Evolutionary conservation across 345 rosid genomes (phyloP).

Genomic region (Melaleuca quinquenervia): DNA sequence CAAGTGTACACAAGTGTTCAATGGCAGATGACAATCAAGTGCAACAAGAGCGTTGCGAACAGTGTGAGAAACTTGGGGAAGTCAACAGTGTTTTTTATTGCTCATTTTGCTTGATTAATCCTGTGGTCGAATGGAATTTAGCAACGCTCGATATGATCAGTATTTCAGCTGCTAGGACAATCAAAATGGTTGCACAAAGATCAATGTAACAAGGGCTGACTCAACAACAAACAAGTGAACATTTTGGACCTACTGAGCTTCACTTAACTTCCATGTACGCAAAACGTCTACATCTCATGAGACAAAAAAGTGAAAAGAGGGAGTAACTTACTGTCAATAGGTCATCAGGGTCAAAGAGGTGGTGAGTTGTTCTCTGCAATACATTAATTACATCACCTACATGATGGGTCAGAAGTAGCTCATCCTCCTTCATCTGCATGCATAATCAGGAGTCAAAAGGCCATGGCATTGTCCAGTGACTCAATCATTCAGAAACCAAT

Average conservation of each 20-base stretch:
- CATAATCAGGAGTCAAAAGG: not conserved
- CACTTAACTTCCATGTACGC: not conserved
- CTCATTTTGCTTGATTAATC: not conserved
- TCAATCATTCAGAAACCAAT: not conserved
- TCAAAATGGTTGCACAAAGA: not conserved
- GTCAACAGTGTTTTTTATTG: not conserved
- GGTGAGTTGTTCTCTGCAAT: slow-evolving; percentile 77
- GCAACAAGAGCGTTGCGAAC: not conserved
- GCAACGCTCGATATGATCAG: not conserved
- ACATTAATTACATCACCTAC: slow-evolving; percentile 88
- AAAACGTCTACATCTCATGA: no score
- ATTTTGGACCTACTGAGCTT: not conserved
- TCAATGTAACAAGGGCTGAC: not conserved
- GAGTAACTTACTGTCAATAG: slow-evolving; percentile 54
- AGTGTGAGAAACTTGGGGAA: not conserved
- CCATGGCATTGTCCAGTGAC: not conserved
- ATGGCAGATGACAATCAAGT: not conserved
- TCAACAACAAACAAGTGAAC: not conserved
- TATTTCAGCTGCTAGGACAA: not conserved
- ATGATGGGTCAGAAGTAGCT: slow-evolving; percentile 78
- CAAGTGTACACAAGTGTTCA: not conserved
- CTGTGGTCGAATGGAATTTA: not conserved
- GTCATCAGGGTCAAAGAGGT: slow-evolving; percentile 98
- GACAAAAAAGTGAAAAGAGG: not conserved
- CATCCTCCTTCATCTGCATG: slow-evolving; percentile 90